These are phyloP conservation scores for Sporobolomyces roseus DNA, from an alignment of 768 basidiomycete species.

Conservation along the genomic window DNA sequence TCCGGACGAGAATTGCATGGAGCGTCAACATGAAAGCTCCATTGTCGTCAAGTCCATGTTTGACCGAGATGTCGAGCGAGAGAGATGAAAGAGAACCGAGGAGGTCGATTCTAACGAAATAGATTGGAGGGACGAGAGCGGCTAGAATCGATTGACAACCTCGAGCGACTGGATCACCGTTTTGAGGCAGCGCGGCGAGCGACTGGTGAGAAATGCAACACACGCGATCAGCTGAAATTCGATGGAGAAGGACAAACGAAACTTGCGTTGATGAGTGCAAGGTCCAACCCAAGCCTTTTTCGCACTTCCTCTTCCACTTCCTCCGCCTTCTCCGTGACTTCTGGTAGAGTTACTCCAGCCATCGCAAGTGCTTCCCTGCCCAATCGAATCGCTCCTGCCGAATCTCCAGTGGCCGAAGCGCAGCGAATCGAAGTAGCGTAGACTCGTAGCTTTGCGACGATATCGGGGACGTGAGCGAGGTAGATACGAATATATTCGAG, in stretches of 20 bases:
- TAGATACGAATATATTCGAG: slow-evolving; percentile 32
- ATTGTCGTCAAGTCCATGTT: slow-evolving; percentile 28
- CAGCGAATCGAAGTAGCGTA: slow-evolving; percentile 32
- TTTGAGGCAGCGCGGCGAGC: neutral
- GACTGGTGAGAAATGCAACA: neutral
- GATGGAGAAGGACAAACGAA: neutral
- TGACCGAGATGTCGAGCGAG: slow-evolving; percentile 6
- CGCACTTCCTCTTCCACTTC: neutral
- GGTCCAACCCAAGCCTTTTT: neutral
- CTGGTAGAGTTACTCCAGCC: slow-evolving; percentile 20
- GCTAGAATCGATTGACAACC: slow-evolving; percentile 29
- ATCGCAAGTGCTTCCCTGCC: slow-evolving; percentile 26
- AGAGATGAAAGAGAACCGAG: slow-evolving; percentile 33
- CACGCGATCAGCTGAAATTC: neutral
- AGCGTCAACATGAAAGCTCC: slow-evolving; percentile 37
- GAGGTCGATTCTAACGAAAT: slow-evolving; percentile 37
- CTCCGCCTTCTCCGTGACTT: neutral
- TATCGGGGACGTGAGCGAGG: slow-evolving; percentile 18
- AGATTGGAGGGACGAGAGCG: slow-evolving; percentile 37
- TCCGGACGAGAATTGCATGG: slow-evolving; percentile 28
- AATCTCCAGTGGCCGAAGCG: slow-evolving; percentile 30
- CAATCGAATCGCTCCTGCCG: slow-evolving; percentile 20
- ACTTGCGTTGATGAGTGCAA: slow-evolving; percentile 13
- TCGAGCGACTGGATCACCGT: slow-evolving; percentile 7
- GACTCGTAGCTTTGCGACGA: slow-evolving; percentile 27